Percentiles rank a stretch among this genome's conserved stretches.
phyloP scores from a whole-genome alignment of 1,284 basidiomycete species.

The Apiotrichum gracile region DNA sequence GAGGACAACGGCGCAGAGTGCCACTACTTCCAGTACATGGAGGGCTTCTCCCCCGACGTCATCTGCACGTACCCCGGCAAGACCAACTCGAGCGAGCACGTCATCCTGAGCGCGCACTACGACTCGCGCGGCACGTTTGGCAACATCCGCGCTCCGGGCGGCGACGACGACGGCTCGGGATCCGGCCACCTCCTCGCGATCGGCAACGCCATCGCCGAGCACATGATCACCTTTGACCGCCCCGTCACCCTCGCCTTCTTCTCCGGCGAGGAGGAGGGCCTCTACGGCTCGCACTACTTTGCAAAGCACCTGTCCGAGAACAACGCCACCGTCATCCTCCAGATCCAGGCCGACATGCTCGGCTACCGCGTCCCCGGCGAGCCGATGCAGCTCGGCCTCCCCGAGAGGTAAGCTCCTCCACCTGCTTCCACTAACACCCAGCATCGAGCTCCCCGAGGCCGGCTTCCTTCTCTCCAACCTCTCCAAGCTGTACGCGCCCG shows the following conservation, averaged over 20 bases:
- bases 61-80: conserved; percentile 54
- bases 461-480: conserved; percentile 66
- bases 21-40: conserved; percentile 58
- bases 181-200: conserved; percentile 66
- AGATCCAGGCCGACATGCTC: conserved; percentile 85
- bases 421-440: conserved; percentile 35
- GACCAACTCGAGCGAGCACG: conserved; percentile 49
- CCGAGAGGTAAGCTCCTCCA: conserved; percentile 39
- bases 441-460: conserved; percentile 71
- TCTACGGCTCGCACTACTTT: conserved; percentile 47
- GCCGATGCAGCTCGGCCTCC: conserved; percentile 71
- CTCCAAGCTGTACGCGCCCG: conserved; percentile 65
- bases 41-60: conserved; percentile 74
- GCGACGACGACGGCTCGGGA: conserved; percentile 65
- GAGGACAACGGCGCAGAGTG: conserved; percentile 69
- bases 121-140: conserved; percentile 83
- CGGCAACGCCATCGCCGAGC: conserved; percentile 60
- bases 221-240: conserved; percentile 52
- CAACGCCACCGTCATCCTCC: conserved; percentile 64
- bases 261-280: conserved; percentile 51
- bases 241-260: conserved; percentile 47
- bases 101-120: conserved; percentile 71
- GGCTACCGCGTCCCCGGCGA: conserved; percentile 66
- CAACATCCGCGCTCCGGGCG: conserved; percentile 62
- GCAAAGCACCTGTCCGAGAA: conserved; percentile 36